Percentiles rank a stretch among this genome's conserved stretches.
These are phyloP conservation scores for Boletus huronensis DNA, from an alignment of 768 basidiomycete species.

Conservation along the genomic window DNA sequence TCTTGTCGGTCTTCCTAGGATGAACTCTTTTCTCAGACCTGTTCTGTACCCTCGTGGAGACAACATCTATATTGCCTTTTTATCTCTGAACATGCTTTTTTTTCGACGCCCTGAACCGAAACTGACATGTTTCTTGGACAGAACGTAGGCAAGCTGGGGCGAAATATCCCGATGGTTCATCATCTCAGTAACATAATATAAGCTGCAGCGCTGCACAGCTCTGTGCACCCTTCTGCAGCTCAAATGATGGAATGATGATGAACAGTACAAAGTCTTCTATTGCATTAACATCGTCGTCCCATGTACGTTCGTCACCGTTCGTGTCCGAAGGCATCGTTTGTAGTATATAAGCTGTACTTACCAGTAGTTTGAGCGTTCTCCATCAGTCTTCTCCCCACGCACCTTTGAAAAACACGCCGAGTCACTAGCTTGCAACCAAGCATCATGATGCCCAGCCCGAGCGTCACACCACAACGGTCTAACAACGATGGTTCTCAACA, in stretches of 20 bases:
- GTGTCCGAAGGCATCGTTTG: no score
- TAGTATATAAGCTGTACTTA: no score
- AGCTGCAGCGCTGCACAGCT: no score
- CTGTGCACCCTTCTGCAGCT: no score
- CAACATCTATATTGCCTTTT: constrained; percentile 22
- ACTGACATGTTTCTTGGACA: constrained; percentile 12
- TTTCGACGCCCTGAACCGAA: background rate
- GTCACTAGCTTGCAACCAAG: background rate
- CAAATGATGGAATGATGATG: no score
- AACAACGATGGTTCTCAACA: background rate
- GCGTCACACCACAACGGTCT: background rate
- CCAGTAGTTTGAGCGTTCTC: no score
- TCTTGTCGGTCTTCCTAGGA: constrained; percentile 6
- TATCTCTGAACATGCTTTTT: constrained; percentile 12
- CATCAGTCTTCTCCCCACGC: no score
- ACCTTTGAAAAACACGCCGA: background rate
- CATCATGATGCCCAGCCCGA: background rate
- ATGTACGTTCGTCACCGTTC: no score
- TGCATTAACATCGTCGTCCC: no score
- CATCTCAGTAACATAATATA: no score
- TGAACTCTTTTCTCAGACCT: constrained; percentile 28
- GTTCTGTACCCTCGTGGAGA: constrained; percentile 31
- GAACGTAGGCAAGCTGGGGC: background rate
- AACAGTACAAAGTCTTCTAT: no score
- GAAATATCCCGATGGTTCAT: no score